Conservation (phyloP, 148 eudicot genomes). For the Vaccinium corymbosum region DNA sequence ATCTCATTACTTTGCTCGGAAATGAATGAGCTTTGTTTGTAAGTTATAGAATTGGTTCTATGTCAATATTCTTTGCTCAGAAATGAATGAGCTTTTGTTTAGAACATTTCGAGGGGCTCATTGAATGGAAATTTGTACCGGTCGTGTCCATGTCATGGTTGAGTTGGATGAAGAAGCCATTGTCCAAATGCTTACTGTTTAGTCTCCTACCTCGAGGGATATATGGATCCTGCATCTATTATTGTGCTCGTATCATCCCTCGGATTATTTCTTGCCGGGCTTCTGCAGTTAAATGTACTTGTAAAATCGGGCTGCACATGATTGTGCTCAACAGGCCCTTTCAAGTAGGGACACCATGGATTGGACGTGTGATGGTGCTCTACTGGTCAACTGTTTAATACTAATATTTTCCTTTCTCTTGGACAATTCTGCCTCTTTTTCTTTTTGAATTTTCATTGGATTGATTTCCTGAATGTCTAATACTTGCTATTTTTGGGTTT, state of each 20-base stretch:
- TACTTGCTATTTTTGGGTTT: neutral
- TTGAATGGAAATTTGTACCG: neutral
- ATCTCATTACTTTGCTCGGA: conserved; percentile 18
- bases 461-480: neutral
- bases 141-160: neutral
- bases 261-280: neutral
- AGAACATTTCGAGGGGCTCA: neutral
- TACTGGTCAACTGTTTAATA: neutral
- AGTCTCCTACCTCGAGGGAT: too few species aligned
- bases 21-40: conserved; percentile 19
- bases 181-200: neutral
- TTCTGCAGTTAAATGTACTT: neutral
- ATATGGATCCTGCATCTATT: too few species aligned
- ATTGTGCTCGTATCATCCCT: neutral
- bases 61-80: conserved; percentile 14
- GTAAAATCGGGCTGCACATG: too few species aligned
- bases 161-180: neutral
- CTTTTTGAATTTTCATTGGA: neutral
- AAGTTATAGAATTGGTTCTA: neutral
- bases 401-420: neutral
- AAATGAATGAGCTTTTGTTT: neutral
- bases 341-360: neutral
- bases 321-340: neutral
- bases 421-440: neutral
- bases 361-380: neutral